phyloP scores from a whole-genome alignment of 805 yeast species.

The Nakazawaea holstii region DNA sequence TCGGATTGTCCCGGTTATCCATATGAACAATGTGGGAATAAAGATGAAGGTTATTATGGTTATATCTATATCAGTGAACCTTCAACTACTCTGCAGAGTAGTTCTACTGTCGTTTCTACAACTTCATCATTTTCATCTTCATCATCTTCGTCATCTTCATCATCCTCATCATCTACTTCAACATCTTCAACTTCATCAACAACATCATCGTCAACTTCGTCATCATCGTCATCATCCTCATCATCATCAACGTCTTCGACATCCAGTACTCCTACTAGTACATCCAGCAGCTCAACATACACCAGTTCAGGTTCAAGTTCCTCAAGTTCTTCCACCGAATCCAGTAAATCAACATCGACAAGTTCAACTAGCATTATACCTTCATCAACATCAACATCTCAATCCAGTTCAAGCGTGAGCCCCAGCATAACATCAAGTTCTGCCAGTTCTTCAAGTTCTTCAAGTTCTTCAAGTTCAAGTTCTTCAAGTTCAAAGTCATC shows the following conservation, averaged over 20 bases:
- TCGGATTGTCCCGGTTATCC: constrained; percentile 40
- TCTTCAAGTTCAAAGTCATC: background rate
- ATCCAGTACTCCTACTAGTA: background rate
- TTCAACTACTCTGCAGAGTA: background rate
- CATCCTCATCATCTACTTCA: background rate
- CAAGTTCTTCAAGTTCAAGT: constrained; percentile 5
- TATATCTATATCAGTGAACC: constrained; percentile 16
- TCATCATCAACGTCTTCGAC: too few species aligned
- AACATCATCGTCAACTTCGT: background rate
- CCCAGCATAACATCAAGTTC: constrained; percentile 3
- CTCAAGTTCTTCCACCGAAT: too few species aligned
- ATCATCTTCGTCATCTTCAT: background rate
- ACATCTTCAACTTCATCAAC: background rate
- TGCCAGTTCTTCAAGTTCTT: background rate
- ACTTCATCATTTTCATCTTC: constrained; percentile 6
- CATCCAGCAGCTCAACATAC: background rate
- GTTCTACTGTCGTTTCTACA: background rate
- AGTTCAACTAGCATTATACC: background rate
- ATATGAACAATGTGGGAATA: constrained; percentile 33
- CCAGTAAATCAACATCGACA: too few species aligned
- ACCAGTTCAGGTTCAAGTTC: too few species aligned
- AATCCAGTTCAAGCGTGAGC: background rate
- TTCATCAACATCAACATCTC: background rate
- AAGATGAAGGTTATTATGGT: constrained; percentile 17
- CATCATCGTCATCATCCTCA: too few species aligned